phyloP scores from a whole-genome alignment of 2,329 filamentous ascomycete genomes.

The Penicillium sp. region DNA sequence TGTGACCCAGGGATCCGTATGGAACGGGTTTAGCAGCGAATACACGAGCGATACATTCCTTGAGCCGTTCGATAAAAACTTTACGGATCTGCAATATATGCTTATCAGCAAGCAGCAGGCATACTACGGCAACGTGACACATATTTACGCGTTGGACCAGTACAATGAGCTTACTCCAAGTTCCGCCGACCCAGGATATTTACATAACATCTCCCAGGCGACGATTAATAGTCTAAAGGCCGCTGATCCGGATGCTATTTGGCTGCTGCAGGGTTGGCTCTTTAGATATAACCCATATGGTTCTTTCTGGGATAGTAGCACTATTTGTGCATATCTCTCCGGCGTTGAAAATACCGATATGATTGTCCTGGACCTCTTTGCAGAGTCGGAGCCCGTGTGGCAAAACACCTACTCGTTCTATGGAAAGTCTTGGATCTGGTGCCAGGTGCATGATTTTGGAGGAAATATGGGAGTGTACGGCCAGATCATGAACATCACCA shows the following conservation, averaged over 20 bases:
- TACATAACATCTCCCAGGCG: slow-evolving; percentile 44
- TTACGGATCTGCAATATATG: slow-evolving; percentile 45
- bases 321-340: slow-evolving; percentile 52
- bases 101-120: slow-evolving; percentile 50
- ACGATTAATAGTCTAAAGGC: slow-evolving; percentile 52
- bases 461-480: slow-evolving; percentile 52
- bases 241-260: slow-evolving; percentile 50
- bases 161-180: slow-evolving; percentile 55
- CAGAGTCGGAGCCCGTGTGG: slow-evolving; percentile 53
- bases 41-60: slow-evolving; percentile 53
- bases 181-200: slow-evolving; percentile 47
- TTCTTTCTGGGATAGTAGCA: slow-evolving; percentile 51
- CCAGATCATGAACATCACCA: slow-evolving; percentile 52
- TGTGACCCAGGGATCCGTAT: slow-evolving; percentile 47
- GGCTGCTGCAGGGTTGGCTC: slow-evolving; percentile 58
- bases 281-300: slow-evolving; percentile 43
- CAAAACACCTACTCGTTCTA: slow-evolving; percentile 51
- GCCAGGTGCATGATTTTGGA: slow-evolving; percentile 53
- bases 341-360: slow-evolving; percentile 50
- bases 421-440: slow-evolving; percentile 58
- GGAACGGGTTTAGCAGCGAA: slow-evolving; percentile 43
- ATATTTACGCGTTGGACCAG: slow-evolving; percentile 54
- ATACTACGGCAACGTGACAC: slow-evolving; percentile 51
- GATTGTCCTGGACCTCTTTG: slow-evolving; percentile 54
- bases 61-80: slow-evolving; percentile 48